Evolutionary conservation across 306 rosid species (phyloP).

Genomic region (Begonia fuchsioides): DNA sequence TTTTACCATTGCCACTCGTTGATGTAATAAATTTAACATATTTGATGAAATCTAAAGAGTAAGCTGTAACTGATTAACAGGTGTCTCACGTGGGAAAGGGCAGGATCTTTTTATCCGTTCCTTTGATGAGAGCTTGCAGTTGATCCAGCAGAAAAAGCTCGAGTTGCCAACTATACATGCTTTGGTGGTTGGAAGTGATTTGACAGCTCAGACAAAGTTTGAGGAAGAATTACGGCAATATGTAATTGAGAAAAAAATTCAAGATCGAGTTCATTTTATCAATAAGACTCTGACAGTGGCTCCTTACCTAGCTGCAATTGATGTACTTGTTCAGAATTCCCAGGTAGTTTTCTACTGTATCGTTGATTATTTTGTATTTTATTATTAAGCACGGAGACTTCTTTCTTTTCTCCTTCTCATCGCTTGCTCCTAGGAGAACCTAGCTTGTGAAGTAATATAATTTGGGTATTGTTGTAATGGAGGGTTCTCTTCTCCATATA

Average conservation of each 20-base stretch:
- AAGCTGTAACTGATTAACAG: slow-evolving; percentile 15
- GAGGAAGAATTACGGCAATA: slow-evolving; percentile 66
- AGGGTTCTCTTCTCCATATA: too few relatives aligned
- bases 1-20: too few relatives aligned
- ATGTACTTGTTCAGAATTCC: slow-evolving; percentile 96
- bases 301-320: slow-evolving; percentile 81
- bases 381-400: neutral
- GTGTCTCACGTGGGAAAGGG: slow-evolving; percentile 94
- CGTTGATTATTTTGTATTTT: neutral
- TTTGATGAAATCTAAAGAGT: neutral
- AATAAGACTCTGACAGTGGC: slow-evolving; percentile 86
- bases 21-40: too few relatives aligned
- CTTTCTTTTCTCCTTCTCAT: too few relatives aligned
- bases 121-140: slow-evolving; percentile 52
- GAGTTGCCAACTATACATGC: slow-evolving; percentile 78
- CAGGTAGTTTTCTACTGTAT: slow-evolving; percentile 35
- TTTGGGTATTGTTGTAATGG: too few relatives aligned
- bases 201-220: slow-evolving; percentile 61
- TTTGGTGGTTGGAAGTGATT: slow-evolving; percentile 81
- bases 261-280: slow-evolving; percentile 80
- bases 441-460: too few relatives aligned
- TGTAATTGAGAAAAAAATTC: slow-evolving; percentile 49
- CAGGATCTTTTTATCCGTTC: slow-evolving; percentile 87
- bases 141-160: slow-evolving; percentile 57
- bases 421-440: too few relatives aligned